Base-by-base conservation (phyloP, 1,284 basidiomycete genomes). In the Irpex sp. region DNA sequence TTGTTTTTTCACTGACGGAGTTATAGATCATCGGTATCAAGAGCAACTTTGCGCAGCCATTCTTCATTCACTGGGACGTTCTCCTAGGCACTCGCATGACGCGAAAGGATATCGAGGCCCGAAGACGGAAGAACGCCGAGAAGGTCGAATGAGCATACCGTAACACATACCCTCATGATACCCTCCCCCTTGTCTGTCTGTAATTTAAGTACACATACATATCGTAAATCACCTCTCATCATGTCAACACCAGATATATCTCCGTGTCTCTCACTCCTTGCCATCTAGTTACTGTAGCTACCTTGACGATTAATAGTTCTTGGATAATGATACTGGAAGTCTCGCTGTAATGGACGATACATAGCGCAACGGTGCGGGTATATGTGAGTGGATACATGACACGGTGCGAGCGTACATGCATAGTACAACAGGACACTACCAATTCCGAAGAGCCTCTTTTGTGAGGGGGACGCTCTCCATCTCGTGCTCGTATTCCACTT, bases 401-500 rank as follows among this genome's bases (percentile, higher is more conserved):
- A 26, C 21, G n/a, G n/a, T n/a, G n/a, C n/a, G n/a, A n/a, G n/a
- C n/a, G n/a, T n/a, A n/a, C n/a, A n/a, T n/a, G n/a, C 21, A 9
- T 8, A 9, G 40, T 52, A 26, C 48, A 36, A 38, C 6, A 26
- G 21, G 31, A 31, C 38, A 62, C 74, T 84, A 89, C 88, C 88
- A 90, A 67, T 81, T 84, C 47, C 82, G 81, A 63, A 88, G 72
- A 31, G 77, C 77, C 59, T 83, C 83, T 70, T 82, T 85, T 51
- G 82, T 83, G 57, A 88, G 78, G 51, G 86, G 86, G 62, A 86
- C 76, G 65, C 80, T 87, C 76, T 94, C 94, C 73, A 93, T 84
- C 79, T 97, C 93, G 69, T 90, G 85, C 74, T 96, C 96, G 86
- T 97, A 97, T 77, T 98, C 96, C 75, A 98, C 90, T 75, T 97